Base-by-base conservation (phyloP, 805 yeast species). In the Candida sithepensis region DNA sequence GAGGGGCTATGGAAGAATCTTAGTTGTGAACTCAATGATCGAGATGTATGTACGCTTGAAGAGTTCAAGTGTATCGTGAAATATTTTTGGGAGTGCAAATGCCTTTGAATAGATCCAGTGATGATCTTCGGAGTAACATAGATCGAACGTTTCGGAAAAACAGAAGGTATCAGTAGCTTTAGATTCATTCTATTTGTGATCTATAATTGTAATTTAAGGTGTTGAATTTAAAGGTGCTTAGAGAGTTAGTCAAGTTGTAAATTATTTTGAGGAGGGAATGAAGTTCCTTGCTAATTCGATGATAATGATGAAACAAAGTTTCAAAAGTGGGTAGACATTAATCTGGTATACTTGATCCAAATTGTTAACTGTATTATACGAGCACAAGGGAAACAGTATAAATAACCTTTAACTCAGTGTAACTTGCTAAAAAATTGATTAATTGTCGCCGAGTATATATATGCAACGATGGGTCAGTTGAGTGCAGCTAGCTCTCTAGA, bases 1-100 rank as follows among this genome's bases (percentile, higher is more conserved):
- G 42, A 37, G 4, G 26, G 38, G 16, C 36, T 50, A 44, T 34
- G 41, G 41, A 43, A 42, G 22, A 19, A 3, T 22, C 43, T 42
- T 3, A 22, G n/a, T 24, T 42, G 38, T 3, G 18, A 21, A 33
- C 8, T 13, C 9, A 30, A 30, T 30, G 34, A 12, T 12, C 34
- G 16, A 30, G 16, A 30, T 4, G 34, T 12, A 4, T 9, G 4
- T 14, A 30, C 14, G 13, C 16, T 7, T 14, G 34, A 12, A 12
- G 34, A 30, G 5, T 7, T 5, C 16, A 30, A n/a, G 14, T 30
- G 8, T 12, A 30, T 30, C 8, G 16, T 10, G 5, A 12, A n/a
- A 5, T 12, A 12, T 30, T 30, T 30, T 30, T 30, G 34, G 14
- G 13, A 30, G 22, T 39, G 12, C 18, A 13, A 12, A 12, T 21